Evolutionary conservation across 805 yeast species (phyloP).

Genomic region (Jamesozyma jinghongensis): DNA sequence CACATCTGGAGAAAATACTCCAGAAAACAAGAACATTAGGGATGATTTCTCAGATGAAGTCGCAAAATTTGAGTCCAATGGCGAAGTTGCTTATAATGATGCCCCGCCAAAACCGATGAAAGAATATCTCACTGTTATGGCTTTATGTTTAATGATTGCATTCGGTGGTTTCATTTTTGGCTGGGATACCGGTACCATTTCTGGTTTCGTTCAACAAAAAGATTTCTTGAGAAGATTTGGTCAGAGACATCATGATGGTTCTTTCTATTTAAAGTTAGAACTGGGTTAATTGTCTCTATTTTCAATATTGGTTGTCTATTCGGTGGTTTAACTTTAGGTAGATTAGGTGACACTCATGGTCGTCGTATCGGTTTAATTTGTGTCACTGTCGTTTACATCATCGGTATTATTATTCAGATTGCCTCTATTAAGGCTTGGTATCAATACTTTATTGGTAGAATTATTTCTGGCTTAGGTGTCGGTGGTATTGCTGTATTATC

Average conservation of each 20-base stretch:
- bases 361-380: slow-evolving; percentile 48
- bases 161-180: slow-evolving; percentile 43
- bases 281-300: slow-evolving; percentile 46
- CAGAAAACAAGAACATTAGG: background rate
- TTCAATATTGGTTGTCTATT: slow-evolving; percentile 65
- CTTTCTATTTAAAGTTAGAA: slow-evolving; percentile 37
- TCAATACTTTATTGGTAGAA: slow-evolving; percentile 62
- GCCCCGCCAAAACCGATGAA: slow-evolving; percentile 24
- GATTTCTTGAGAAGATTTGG: slow-evolving; percentile 54
- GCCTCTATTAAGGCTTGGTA: slow-evolving; percentile 48
- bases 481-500: slow-evolving; percentile 70
- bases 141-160: slow-evolving; percentile 14
- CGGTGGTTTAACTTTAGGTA: slow-evolving; percentile 54
- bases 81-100: slow-evolving; percentile 5
- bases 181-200: slow-evolving; percentile 72
- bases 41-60: slow-evolving; percentile 9
- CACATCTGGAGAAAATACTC: background rate
- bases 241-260: slow-evolving; percentile 34
- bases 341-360: slow-evolving; percentile 49
- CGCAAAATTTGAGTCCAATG: background rate
- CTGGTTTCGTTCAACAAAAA: slow-evolving; percentile 49
- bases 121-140: slow-evolving; percentile 22
- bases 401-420: slow-evolving; percentile 59
- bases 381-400: slow-evolving; percentile 46
- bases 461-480: slow-evolving; percentile 61